Conservation (phyloP, 306 rosid genomes). For the Pyrus betulifolia region DNA sequence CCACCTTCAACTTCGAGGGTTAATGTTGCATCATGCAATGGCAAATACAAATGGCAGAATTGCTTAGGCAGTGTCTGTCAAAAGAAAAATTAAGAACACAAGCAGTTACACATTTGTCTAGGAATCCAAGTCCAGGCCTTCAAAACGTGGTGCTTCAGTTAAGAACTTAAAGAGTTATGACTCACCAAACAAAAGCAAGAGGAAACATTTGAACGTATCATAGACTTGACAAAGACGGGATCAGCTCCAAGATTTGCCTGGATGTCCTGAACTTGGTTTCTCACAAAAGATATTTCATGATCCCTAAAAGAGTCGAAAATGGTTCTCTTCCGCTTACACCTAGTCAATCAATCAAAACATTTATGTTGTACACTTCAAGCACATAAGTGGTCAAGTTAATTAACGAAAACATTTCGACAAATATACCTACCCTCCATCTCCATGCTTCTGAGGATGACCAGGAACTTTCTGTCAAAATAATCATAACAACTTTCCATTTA, state of each 20-base stretch:
- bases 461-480: background rate
- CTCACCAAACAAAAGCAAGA: conserved; percentile 24
- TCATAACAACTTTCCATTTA: background rate
- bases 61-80: conserved; percentile 21
- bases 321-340: conserved; percentile 8
- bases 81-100: background rate
- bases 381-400: too few species aligned
- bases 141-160: background rate
- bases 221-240: conserved; percentile 22
- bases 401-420: background rate
- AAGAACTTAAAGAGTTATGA: background rate
- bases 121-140: background rate
- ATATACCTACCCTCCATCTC: background rate
- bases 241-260: conserved; percentile 12
- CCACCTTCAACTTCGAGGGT: conserved; percentile 25
- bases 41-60: conserved; percentile 16
- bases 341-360: background rate
- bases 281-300: background rate
- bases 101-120: background rate
- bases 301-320: background rate
- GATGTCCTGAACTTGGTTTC: conserved; percentile 14
- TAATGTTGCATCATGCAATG: conserved; percentile 8
- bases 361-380: background rate
- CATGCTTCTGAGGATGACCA: background rate
- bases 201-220: conserved; percentile 19